A percentile compares a stretch with the other conserved stretches of the same genome.
Evolutionary conservation across 805 yeast genomes (phyloP).

Genomic region (Wickerhamiella cacticola): DNA sequence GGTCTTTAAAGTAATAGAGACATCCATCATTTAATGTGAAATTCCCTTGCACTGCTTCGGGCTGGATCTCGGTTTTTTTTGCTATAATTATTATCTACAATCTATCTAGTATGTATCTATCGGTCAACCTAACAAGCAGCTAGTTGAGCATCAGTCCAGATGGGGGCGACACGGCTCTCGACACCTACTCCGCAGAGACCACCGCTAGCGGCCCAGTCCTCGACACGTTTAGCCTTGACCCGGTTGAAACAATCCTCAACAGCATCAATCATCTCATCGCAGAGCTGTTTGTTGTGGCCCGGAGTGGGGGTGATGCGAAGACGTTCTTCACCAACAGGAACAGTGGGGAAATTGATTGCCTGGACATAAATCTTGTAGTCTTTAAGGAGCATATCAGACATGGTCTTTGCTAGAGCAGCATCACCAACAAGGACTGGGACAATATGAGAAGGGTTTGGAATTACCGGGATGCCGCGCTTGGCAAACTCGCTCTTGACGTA

Average conservation of each 20-base stretch:
- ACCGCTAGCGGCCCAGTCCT: constrained; percentile 68
- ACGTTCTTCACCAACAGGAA: constrained; percentile 89
- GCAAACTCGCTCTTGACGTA: constrained; percentile 68
- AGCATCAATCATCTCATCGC: constrained; percentile 66
- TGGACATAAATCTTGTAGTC: constrained; percentile 87
- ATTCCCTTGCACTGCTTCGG: too few species aligned
- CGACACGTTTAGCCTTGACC: constrained; percentile 58
- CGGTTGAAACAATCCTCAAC: constrained; percentile 70
- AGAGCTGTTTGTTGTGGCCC: constrained; percentile 69
- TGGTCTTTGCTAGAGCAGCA: constrained; percentile 81
- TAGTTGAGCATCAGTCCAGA: constrained; percentile 84
- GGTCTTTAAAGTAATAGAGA: constrained; percentile 13
- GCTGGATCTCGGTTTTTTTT: too few species aligned
- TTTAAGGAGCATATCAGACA: constrained; percentile 77
- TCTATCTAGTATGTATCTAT: constrained; percentile 4
- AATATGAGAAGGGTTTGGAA: constrained; percentile 95
- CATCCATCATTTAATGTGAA: not conserved
- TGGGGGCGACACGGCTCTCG: constrained; percentile 39
- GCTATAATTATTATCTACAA: too few species aligned
- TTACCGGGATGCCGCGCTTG: constrained; percentile 76
- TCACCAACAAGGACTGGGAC: constrained; percentile 93
- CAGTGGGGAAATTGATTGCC: constrained; percentile 97
- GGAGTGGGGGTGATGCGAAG: constrained; percentile 98
- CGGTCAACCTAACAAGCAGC: not conserved
- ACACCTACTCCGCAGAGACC: constrained; percentile 88